These are phyloP conservation scores for Yarrowia sp. DNA, from an alignment of 805 yeast genomes.

Conservation along the genomic window DNA sequence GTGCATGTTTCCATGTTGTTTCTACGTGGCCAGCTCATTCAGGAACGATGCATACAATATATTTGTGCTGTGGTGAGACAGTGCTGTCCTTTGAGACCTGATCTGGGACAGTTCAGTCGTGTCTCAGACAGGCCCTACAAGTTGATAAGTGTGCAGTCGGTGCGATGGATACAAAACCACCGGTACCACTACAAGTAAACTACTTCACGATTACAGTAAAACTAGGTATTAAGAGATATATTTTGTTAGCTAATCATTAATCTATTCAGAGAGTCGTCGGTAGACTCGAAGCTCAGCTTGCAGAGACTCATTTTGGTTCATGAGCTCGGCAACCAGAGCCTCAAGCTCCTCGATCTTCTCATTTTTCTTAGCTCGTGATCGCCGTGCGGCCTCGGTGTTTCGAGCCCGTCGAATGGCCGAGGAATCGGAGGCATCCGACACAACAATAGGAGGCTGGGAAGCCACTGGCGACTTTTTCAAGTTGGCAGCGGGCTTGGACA, in stretches of 20 bases:
- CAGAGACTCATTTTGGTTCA: conserved; percentile 54
- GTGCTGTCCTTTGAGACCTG: too few relatives aligned
- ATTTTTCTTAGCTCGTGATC: conserved; percentile 91
- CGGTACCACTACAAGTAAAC: too few relatives aligned
- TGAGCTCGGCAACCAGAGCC: conserved; percentile 63
- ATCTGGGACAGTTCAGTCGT: too few relatives aligned
- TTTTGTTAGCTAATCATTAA: background rate
- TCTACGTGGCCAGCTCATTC: too few relatives aligned
- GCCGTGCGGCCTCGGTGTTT: conserved; percentile 90
- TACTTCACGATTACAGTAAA: background rate
- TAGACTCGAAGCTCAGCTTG: conserved; percentile 46
- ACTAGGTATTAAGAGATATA: conserved; percentile 1
- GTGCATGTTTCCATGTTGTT: too few relatives aligned
- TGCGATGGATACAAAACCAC: too few relatives aligned
- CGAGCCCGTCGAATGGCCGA: conserved; percentile 76
- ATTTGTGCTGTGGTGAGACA: too few relatives aligned
- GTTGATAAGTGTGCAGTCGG: too few relatives aligned
- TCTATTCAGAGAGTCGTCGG: conserved; percentile 17
- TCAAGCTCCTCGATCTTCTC: conserved; percentile 84
- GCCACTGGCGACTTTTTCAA: conserved; percentile 41
- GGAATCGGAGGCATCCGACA: conserved; percentile 56
- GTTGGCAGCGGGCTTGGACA: conserved; percentile 18
- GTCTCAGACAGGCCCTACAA: too few relatives aligned
- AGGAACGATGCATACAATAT: too few relatives aligned
- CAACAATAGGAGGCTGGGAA: conserved; percentile 57